Evolutionary conservation across 2,329 filamentous ascomycete species (phyloP), one percentile per base, ranked within the genome.

Genomic region (Neopestalotiopsis sp.): DNA sequence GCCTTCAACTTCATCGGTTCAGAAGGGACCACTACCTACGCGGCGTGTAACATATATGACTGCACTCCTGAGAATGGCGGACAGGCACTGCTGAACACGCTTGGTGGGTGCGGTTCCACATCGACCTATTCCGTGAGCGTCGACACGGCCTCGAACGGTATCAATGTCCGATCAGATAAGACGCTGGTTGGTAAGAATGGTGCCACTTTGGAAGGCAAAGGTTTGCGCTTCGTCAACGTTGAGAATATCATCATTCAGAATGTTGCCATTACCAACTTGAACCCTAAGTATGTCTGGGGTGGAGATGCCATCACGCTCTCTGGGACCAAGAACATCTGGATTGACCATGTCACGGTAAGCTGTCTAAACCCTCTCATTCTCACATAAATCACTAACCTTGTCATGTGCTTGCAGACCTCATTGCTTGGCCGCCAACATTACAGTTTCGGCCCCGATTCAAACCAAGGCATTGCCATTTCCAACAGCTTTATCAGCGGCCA

Each of bases 241-340:
- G 83, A 77, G 75, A 89, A 90, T 77, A 80, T 90, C 74, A 89
- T 90, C 74, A 85, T 89, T 76, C 87, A 87, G 81, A 88, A 87
- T 77, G 77, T 88, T 65, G 81, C 84, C 61, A 82, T 88, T 73
- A 86, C 85, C 65, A 79, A 86, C 61, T 78, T 89, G 65, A 88
- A 89, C 80, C 81, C 85, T 14, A 73, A 85, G 74, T 86, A 87
- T 72, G 85, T 89, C 73, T 88, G 87, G 87, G 87, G 87, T 66
- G 87, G 86, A 65, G 87, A 88, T 74, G 86, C 83, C 49, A 86
- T 89, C 7, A 24, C 57, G 5, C 24, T 59, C 6, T 79, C 87
- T 68, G 79, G 81, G 58, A 76, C 80, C 17, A 83, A 85, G 70
- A 70, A 82, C 42, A 69, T 75, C 4, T 75, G 74, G 74, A 74